Base-by-base conservation (phyloP, 1,139 yeast species). In the Taphrina sp. region DNA sequence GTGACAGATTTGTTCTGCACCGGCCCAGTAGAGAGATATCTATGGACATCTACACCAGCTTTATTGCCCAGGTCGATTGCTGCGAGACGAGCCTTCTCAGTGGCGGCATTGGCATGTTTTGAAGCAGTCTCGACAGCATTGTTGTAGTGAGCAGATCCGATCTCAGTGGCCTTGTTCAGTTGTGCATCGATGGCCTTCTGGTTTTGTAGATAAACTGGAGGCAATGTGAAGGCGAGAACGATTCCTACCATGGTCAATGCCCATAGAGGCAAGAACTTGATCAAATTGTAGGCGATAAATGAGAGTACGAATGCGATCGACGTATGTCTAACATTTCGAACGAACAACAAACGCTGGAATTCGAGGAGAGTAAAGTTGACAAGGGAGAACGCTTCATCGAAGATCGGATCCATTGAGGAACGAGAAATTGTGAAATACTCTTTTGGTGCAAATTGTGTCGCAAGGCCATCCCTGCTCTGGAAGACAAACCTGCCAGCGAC, bases 101-200 rank as follows among this genome's bases (percentile, higher is more conserved):
- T 16, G 16, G 56, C 56, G 14, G 42, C 56, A 28, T 31, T 37
- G 7, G 56, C 49, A 14, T 52, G 49, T 23, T 52, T 35, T 19
- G 49, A 23, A 20, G 49, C 56, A 8, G 19, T 37, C 17, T 33
- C 36, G 29, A 29, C 26, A 12, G 42, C 56, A n/a, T 52, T 34
- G 20, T 52, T 24, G 49, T 31, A 42, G 24, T 52, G 49, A 16
- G 23, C 42, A 12, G 56, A 33, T 5, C 47, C 82, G 54, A 79
- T 65, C 62, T 77, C 74, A 62, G 82, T 72, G 68, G 75, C 77
- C 63, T 81, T 76, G 60, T 78, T 78, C 58, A 85, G 77, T 56
- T 81, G 79, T 54, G 83, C 82, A 72, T 90, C 95, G 69, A 92
- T 85, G 74, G 85, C 85, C 66, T 76, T 76, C 76, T 88, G 83